A percentile compares a stretch with the other conserved stretches of the same genome.
phyloP scores from a whole-genome alignment of 2,329 filamentous ascomycete species.

The Fusarium verrucosum region DNA sequence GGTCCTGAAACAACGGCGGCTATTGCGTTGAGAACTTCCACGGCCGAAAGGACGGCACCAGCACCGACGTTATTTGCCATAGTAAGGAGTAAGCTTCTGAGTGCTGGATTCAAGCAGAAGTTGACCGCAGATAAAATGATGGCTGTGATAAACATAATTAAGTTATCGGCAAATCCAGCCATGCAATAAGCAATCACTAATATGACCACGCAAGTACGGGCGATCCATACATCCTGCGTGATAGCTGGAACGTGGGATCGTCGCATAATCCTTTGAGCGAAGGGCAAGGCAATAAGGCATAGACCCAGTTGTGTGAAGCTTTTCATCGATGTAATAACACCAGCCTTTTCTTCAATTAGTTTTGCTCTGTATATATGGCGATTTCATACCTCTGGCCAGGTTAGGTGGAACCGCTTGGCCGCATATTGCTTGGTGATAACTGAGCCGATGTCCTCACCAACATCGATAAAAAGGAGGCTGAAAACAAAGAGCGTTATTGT shows the following conservation, averaged over 20 bases:
- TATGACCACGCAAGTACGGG: background rate
- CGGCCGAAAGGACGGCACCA: background rate
- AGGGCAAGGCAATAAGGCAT: background rate
- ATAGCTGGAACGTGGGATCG: background rate
- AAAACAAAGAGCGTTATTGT: background rate
- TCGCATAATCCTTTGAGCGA: background rate
- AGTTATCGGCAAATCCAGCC: background rate
- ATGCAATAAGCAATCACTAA: background rate
- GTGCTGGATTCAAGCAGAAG: background rate
- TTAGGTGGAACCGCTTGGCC: background rate
- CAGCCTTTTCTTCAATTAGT: background rate
- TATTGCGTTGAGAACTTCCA: background rate
- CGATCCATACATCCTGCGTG: background rate
- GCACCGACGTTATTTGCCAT: background rate
- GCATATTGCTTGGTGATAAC: constrained; percentile 1
- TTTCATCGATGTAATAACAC: background rate
- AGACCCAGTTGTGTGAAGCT: background rate
- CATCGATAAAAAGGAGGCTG: background rate
- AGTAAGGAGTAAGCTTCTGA: background rate
- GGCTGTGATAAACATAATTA: background rate
- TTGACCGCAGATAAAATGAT: background rate
- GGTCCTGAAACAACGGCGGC: background rate
- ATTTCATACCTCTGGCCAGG: background rate
- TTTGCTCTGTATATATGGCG: background rate
- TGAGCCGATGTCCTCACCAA: background rate